These are phyloP conservation scores for Buxus sempervirens DNA, from an alignment of 164 flowering plant species.

Conservation along the genomic window DNA sequence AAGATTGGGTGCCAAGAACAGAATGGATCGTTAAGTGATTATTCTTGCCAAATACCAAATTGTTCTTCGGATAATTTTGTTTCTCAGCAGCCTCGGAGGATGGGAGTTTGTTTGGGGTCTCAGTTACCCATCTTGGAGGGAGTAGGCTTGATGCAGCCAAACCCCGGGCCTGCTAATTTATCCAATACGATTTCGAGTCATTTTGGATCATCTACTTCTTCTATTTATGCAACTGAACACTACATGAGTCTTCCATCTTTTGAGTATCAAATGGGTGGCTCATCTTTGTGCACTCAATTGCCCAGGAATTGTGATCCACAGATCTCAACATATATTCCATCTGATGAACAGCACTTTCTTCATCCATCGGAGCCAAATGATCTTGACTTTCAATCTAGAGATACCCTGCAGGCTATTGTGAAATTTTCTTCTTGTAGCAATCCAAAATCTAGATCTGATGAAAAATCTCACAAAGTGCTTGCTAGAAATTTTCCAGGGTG, in stretches of 20 bases:
- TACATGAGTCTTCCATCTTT: conserved; percentile 41
- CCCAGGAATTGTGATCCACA: conserved; percentile 22
- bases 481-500: conserved; percentile 15
- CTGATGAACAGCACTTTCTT: conserved; percentile 22
- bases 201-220: conserved; percentile 42
- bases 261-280: conserved; percentile 21
- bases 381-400: conserved; percentile 25
- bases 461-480: conserved; percentile 14
- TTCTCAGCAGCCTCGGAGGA: conserved; percentile 29
- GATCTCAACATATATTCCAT: conserved; percentile 23
- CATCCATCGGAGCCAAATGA: conserved; percentile 22
- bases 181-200: conserved; percentile 29
- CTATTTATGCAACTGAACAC: conserved; percentile 46
- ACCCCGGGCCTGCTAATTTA: conserved; percentile 17
- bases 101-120: conserved; percentile 23
- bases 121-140: conserved; percentile 20
- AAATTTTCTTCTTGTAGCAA: conserved; percentile 21
- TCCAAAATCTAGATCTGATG: conserved; percentile 16
- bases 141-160: conserved; percentile 23
- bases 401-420: conserved; percentile 29
- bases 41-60: conserved; percentile 19
- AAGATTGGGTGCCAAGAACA: conserved; percentile 29
- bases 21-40: conserved; percentile 29
- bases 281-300: conserved; percentile 22
- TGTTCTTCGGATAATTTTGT: conserved; percentile 20